These are phyloP conservation scores for Paspalum vaginatum DNA, from an alignment of 176 grass and related monocot genomes.

Conservation along the genomic window DNA sequence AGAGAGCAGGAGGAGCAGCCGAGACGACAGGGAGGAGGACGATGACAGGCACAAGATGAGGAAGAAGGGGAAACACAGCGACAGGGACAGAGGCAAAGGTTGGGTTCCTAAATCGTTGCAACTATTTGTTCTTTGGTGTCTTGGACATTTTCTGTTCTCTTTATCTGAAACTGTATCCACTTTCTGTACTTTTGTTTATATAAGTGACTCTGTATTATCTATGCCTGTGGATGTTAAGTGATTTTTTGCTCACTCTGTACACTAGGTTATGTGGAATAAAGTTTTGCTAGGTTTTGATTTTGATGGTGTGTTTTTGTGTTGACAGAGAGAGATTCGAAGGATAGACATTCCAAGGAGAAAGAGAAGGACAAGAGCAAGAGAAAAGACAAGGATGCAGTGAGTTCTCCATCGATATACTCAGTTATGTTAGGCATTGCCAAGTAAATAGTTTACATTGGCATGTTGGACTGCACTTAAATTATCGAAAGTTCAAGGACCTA, in stretches of 20 bases:
- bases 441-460: not conserved
- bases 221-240: not conserved
- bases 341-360: slow-evolving; percentile 46
- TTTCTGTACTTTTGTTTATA: not conserved
- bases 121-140: not conserved
- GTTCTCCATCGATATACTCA: not conserved
- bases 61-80: slow-evolving; percentile 62
- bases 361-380: slow-evolving; percentile 29
- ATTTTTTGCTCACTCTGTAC: not conserved
- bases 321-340: slow-evolving; percentile 47
- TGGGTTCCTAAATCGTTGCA: slow-evolving; percentile 13
- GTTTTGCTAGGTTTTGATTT: slow-evolving; percentile 15
- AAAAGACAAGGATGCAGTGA: slow-evolving; percentile 49
- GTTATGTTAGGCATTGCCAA: not conserved
- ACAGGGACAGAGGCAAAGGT: slow-evolving; percentile 72
- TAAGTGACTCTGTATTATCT: not conserved
- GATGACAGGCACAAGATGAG: slow-evolving; percentile 54
- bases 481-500: not conserved
- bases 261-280: not conserved
- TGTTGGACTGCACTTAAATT: not conserved
- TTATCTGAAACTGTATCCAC: not conserved
- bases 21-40: slow-evolving; percentile 39
- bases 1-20: slow-evolving; percentile 46
- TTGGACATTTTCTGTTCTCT: not conserved
- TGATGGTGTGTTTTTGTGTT: not conserved